Base-by-base conservation (phyloP, 345 rosid species). In the Brassica nigra region DNA sequence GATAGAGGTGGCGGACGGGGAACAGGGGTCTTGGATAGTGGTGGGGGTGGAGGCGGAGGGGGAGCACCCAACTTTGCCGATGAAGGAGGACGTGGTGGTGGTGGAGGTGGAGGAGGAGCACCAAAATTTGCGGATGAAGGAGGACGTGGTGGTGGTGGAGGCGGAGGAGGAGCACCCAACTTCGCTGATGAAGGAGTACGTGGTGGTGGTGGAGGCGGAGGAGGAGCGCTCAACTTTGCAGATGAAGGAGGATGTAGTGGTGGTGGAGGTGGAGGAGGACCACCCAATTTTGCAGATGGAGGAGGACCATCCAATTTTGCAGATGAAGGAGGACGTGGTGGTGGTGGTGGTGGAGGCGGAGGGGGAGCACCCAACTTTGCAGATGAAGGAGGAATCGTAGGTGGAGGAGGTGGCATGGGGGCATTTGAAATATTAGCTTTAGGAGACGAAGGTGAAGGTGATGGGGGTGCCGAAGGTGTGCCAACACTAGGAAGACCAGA, bases 351-450 rank as follows among this genome's bases (percentile, higher is more conserved):
- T 23, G 27, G 27, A 23, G 27, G 27, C 27, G 27, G 27, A 23
- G 27, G 27, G 27, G 27, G 27, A 23, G 27, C 27, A 23, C 27
- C 27, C 27, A 23, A 23, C 27, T 23, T 23, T 23, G 27, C 27
- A 23, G 27, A 23, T 23, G 27, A 23, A 23, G 27, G 27, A 23
- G 27, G 27, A 23, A 23, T 23, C 27, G 27, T 23, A 23, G 27
- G 27, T 54, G 34, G 65, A 59, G 65, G 72, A 42, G 81, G 78
- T 14, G 83, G 80, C 28, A 11, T 70, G 37, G 79, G 78, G 47
- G 83, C 66, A 80, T 69, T 68, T 66, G 86, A 74, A 64, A 67
- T 71, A 72, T 70, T 58, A 72, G 62, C 68, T 55, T 72, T 57
- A 62, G 66, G 70, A 76, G 72, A 76, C 3, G 68, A 76, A 36